phyloP scores from a whole-genome alignment of 108 stramenopile genomes.

The Cyclotella kingstonii region DNA sequence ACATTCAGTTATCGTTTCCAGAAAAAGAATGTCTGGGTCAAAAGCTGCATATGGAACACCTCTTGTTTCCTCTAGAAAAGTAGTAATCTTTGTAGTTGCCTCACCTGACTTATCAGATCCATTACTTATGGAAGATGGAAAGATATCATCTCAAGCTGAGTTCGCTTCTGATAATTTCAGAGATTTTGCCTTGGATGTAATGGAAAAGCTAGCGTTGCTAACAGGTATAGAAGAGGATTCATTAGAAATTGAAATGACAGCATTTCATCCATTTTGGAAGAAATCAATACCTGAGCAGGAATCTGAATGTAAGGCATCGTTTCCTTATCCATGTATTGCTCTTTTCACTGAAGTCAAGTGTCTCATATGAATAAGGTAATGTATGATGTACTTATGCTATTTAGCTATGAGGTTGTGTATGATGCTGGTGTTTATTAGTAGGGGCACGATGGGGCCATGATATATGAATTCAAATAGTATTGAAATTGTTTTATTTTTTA shows the following conservation, averaged over 20 bases:
- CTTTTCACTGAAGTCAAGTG: neutral
- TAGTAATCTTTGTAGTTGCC: slow-evolving; percentile 35
- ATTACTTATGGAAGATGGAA: slow-evolving; percentile 12
- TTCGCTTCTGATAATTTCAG: slow-evolving; percentile 32
- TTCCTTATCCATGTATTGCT: slow-evolving; percentile 33
- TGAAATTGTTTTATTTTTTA: no score
- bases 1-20: no score
- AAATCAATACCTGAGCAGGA: neutral
- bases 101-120: slow-evolving; percentile 40
- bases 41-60: neutral
- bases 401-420: no score
- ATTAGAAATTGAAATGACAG: neutral
- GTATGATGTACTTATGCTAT: no score
- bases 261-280: slow-evolving; percentile 44
- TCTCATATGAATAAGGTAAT: no score
- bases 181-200: slow-evolving; percentile 15
- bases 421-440: no score
- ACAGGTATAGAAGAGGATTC: slow-evolving; percentile 8
- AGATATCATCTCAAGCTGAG: slow-evolving; percentile 28
- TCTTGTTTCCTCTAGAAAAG: neutral
- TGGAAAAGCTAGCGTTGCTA: slow-evolving; percentile 13
- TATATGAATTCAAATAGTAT: no score
- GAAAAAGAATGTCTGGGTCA: neutral
- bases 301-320: neutral
- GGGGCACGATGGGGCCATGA: no score